Evolutionary conservation across 495 filamentous ascomycete genomes (phyloP), one percentile per base, ranked within the genome.

Genomic region (Neurospora pannonica): DNA sequence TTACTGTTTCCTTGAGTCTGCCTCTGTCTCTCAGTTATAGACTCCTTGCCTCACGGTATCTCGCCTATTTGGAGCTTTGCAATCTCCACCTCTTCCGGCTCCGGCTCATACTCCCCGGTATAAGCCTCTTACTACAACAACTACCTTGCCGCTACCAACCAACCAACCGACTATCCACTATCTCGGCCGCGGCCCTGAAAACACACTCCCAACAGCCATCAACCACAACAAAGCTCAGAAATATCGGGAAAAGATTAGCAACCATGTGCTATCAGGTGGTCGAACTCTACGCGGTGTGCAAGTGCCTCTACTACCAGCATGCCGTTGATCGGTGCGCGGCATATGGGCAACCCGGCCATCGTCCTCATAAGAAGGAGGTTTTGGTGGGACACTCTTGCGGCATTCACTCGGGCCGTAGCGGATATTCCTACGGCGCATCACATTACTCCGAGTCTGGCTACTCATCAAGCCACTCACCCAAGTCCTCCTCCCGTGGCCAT

Each of bases 251-350:
- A 71, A 71, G 24, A 48, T 71, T 71, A 28, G n/a, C 21, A 31
- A 24, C 71, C 62, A 94, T 94, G 92, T 94, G 92, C 79, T 90
- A 90, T 79, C 86, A 91, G 80, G 82, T 94, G 74, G 84, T 93
- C 78, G 92, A 94, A 80, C 89, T 90, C 40, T 96, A 91, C 82
- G 88, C 92, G 8, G 93, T 90, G 73, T 96, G 93, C 87, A 85
- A 89, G 73, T 96, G 93, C 80, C 83, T 94, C 78, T 96, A 96
- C 85, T 92, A 93, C 84, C 85, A 89, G 72, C 93, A 96, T 82
- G 88, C 88, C 31, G 86, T 93, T 75, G 92, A 95, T 75, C 91
- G 91, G 75, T 96, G 93, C 80, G 81, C 87, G 28, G 86, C 89
- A 62, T 91, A 90, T 78, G 90, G 90, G 37, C 60, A 39, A 13